phyloP scores from a whole-genome alignment of 2,329 filamentous ascomycete genomes.

The Aspergillus flavus region DNA sequence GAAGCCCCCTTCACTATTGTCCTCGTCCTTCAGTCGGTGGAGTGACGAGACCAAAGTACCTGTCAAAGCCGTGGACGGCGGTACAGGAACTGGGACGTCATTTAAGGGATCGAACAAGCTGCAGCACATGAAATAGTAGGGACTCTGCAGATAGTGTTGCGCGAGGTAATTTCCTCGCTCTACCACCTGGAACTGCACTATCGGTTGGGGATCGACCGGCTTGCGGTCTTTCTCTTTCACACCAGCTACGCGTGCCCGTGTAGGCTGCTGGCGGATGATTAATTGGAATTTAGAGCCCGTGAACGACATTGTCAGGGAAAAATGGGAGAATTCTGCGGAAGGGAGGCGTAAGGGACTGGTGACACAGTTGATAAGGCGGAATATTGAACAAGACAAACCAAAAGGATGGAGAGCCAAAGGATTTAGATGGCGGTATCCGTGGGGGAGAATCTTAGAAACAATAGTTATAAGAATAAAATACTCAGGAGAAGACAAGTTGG shows the following conservation, averaged over 20 bases:
- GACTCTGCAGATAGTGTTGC: slow-evolving; percentile 67
- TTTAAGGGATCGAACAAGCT: slow-evolving; percentile 56
- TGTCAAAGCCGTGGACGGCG: slow-evolving; percentile 59
- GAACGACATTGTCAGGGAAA: slow-evolving; percentile 43
- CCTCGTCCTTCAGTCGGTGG: slow-evolving; percentile 76
- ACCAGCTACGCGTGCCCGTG: slow-evolving; percentile 67
- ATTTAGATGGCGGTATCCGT: slow-evolving; percentile 25
- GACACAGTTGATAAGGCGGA: slow-evolving; percentile 45
- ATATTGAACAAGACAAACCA: slow-evolving; percentile 16
- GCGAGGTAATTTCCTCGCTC: slow-evolving; percentile 52
- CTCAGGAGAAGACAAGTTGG: slow-evolving; percentile 3
- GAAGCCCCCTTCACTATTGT: slow-evolving; percentile 75
- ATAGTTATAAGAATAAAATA: slow-evolving; percentile 20
- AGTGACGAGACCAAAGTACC: slow-evolving; percentile 79
- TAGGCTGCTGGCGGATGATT: slow-evolving; percentile 67
- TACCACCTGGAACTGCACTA: slow-evolving; percentile 69
- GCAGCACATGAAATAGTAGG: slow-evolving; percentile 65
- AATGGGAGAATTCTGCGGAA: slow-evolving; percentile 42
- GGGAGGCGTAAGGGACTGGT: slow-evolving; percentile 42
- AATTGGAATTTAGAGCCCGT: slow-evolving; percentile 60
- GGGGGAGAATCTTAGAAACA: slow-evolving; percentile 25
- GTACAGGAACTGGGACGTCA: slow-evolving; percentile 44
- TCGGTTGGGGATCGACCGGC: slow-evolving; percentile 81
- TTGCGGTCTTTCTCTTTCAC: slow-evolving; percentile 83
- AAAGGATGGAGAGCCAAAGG: slow-evolving; percentile 19